Base-by-base conservation (phyloP, 495 filamentous ascomycete species). In the Xylaria curta region DNA sequence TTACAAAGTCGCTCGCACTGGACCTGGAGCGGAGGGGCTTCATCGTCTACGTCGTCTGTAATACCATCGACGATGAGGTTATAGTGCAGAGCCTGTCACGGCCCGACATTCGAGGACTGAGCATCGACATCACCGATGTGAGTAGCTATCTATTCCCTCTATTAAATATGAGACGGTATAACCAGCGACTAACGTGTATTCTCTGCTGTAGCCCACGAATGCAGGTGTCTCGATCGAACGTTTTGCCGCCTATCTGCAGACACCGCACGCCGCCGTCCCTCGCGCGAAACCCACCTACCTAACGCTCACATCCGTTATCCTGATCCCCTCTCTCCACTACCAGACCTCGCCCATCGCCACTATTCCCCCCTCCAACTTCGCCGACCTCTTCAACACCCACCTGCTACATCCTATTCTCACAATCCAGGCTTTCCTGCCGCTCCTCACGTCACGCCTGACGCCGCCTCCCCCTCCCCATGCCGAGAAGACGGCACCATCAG, bases 11-110 rank as follows among this genome's bases (percentile, higher is more conserved):
- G 19, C 87, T 99, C 69, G 89, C 93, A 1, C 77, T 93, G 36
- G 97, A 98, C 75, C 78, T 99, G 68, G 96, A 98, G 80, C 88
- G 94, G 63, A 89, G 94, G 63, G 97, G 97, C 17, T 98, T 97
- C 77, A 93, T 98, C 59, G 94, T 98, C 28, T 98, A 93, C 76
- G 84, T 99, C 62, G 91, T 96, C 0, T 94, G 93, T 71, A 91
- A 87, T 69, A 91, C 88, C 10, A 79, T 87, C 56, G 92, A 96
- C 61, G 97, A 98, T 72, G 97, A 98, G 74, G 86, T 92, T 17
- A 80, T 90, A 44, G 89, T 98, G 36, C 89, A 92, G 63, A 86
- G 88, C 47, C 87, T 97, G 76, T 87, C 91, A 21, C 86, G 94
- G 66, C 85, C 87, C 1, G 96, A 98, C 79, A 92, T 99, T 74